phyloP scores from a whole-genome alignment of 1,284 basidiomycete species.

The Ustilago sp. region DNA sequence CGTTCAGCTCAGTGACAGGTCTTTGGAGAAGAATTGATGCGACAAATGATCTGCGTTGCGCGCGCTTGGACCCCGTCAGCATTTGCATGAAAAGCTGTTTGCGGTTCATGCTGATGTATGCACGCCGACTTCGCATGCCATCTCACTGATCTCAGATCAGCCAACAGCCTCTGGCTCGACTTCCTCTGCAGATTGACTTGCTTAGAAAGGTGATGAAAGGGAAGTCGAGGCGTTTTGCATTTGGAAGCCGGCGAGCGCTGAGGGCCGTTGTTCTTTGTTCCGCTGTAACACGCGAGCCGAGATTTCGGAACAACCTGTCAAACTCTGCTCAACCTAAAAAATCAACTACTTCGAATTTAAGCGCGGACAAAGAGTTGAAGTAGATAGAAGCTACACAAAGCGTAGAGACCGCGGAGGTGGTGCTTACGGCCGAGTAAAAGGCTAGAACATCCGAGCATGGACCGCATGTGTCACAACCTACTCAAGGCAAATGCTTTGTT shows the following conservation, averaged over 20 bases:
- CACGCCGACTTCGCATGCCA: constrained; percentile 3
- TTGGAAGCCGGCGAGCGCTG: background rate
- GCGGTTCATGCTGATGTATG: constrained; percentile 4
- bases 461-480: no score
- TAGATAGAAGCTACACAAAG: no score
- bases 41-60: background rate
- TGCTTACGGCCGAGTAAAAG: no score
- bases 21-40: background rate
- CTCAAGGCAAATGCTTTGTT: no score
- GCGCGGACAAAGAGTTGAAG: background rate
- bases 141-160: background rate
- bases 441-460: no score
- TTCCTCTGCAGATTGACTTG: background rate
- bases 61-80: constrained; percentile 5
- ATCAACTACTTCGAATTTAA: background rate
- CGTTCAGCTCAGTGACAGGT: constrained; percentile 5
- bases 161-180: background rate
- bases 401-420: no score
- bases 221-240: background rate
- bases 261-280: background rate
- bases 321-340: constrained; percentile 23
- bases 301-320: constrained; percentile 22
- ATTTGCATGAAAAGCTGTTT: background rate
- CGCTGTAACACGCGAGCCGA: constrained; percentile 2
- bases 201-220: background rate